Conservation (phyloP, 106 monocot genomes). For the Dactylorhiza incarnata region DNA sequence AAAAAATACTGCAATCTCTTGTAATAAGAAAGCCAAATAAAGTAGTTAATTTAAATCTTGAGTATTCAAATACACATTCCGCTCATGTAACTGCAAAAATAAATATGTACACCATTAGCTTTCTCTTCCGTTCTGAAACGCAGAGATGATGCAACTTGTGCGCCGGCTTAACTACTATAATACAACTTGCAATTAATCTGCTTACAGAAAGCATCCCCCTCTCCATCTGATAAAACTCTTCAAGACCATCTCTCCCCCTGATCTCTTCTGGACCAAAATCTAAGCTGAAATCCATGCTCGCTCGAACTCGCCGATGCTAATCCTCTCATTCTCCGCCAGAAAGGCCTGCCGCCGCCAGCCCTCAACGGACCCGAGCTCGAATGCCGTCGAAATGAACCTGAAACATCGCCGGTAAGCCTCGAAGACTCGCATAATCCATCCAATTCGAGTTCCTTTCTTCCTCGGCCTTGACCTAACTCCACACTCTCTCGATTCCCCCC, state of each 20-base stretch:
- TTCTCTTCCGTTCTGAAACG: background rate
- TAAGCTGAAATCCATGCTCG: slow-evolving; percentile 17
- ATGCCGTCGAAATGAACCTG: slow-evolving; percentile 23
- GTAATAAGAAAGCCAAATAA: too few relatives aligned
- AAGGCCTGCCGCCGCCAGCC: slow-evolving; percentile 4
- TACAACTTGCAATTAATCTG: background rate
- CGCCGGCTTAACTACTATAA: background rate
- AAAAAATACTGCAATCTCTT: too few relatives aligned
- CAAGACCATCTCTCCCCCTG: background rate
- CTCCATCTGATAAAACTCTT: background rate
- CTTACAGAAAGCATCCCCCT: background rate
- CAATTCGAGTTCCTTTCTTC: slow-evolving; percentile 1
- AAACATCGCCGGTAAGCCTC: slow-evolving; percentile 21
- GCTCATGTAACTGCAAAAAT: too few relatives aligned
- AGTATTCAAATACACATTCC: too few relatives aligned
- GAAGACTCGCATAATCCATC: slow-evolving; percentile 22
- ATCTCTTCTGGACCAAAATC: slow-evolving; percentile 1
- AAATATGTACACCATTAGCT: too few relatives aligned
- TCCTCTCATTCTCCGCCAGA: slow-evolving; percentile 16
- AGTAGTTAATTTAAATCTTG: too few relatives aligned
- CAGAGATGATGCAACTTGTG: background rate
- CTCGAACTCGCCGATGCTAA: slow-evolving; percentile 33
- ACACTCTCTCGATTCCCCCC: slow-evolving; percentile 6
- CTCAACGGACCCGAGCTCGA: slow-evolving; percentile 42
- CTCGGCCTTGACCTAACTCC: slow-evolving; percentile 13